Conservation (phyloP, 257 asterid species). For the Mitragyna speciosa region DNA sequence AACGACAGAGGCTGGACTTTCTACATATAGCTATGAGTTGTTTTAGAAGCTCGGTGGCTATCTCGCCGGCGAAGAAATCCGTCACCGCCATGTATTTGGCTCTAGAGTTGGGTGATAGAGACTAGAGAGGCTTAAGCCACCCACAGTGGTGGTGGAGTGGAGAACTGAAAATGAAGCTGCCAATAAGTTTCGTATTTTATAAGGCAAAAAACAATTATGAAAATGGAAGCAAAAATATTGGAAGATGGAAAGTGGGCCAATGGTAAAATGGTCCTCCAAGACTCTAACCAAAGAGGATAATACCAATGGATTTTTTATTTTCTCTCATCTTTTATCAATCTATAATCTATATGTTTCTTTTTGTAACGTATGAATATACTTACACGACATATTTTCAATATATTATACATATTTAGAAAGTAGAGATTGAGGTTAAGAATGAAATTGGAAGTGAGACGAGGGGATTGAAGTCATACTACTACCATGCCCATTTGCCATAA, state of each 20-base stretch:
- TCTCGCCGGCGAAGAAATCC: slow-evolving; percentile 85
- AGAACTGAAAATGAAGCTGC: slow-evolving; percentile 1
- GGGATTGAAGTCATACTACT: too few species aligned
- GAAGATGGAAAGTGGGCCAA: neutral
- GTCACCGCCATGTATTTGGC: slow-evolving; percentile 64
- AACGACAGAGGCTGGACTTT: slow-evolving; percentile 56
- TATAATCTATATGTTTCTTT: too few species aligned
- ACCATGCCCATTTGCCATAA: too few species aligned
- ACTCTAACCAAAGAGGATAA: too few species aligned
- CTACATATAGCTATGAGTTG: slow-evolving; percentile 52
- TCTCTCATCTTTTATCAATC: too few species aligned
- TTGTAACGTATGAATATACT: too few species aligned
- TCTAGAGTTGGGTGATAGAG: neutral
- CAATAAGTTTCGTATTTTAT: neutral
- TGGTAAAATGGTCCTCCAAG: too few species aligned
- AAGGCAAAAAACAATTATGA: fast-evolving
- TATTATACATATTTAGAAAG: too few species aligned
- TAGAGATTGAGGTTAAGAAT: too few species aligned
- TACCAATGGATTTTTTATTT: too few species aligned
- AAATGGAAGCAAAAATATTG: neutral
- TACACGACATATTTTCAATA: too few species aligned
- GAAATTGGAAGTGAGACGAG: too few species aligned
- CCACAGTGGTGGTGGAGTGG: neutral
- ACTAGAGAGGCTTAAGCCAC: neutral
- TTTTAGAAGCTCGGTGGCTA: slow-evolving; percentile 78